A percentile compares a stretch with the other conserved stretches of the same genome.
These are phyloP conservation scores for Decorospora gaudefroyi DNA, from an alignment of 2,329 filamentous ascomycete genomes.

Conservation along the genomic window DNA sequence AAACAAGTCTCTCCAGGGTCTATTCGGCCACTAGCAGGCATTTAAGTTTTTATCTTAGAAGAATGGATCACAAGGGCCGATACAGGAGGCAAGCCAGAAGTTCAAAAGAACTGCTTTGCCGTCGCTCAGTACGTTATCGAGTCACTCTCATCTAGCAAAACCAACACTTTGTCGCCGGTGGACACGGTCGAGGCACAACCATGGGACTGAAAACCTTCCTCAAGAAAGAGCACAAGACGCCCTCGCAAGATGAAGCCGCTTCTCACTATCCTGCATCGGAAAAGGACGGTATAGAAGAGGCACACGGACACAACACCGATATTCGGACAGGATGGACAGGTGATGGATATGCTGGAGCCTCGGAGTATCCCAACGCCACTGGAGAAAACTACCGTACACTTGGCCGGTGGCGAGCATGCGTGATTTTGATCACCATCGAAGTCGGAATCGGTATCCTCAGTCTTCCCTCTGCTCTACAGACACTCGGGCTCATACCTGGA, in stretches of 20 bases:
- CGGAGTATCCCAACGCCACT: constrained; percentile 24
- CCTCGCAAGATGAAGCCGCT: constrained; percentile 15
- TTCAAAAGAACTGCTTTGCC: constrained; percentile 27
- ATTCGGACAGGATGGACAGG: constrained; percentile 34
- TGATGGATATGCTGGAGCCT: constrained; percentile 28
- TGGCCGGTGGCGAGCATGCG: constrained; percentile 36
- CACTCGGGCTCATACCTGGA: constrained; percentile 37
- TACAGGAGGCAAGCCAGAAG: constrained; percentile 31
- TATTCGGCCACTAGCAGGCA: constrained; percentile 31
- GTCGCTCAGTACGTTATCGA: constrained; percentile 11
- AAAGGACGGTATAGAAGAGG: constrained; percentile 28
- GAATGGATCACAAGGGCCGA: constrained; percentile 28
- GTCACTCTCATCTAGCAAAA: constrained; percentile 2
- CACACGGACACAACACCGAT: constrained; percentile 30
- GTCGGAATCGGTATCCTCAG: constrained; percentile 39
- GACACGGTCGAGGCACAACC: constrained; percentile 8
- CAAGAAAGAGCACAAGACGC: constrained; percentile 28
- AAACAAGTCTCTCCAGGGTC: constrained; percentile 29
- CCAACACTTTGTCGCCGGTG: neutral
- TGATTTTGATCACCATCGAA: constrained; percentile 40
- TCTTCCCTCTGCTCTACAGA: constrained; percentile 35
- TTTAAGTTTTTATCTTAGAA: constrained; percentile 26
- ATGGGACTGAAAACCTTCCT: constrained; percentile 35
- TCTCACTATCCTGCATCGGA: constrained; percentile 27
- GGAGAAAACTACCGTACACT: constrained; percentile 35